Base-by-base conservation (phyloP, 352 stramenopile genomes). In the Globisporangium polare region DNA sequence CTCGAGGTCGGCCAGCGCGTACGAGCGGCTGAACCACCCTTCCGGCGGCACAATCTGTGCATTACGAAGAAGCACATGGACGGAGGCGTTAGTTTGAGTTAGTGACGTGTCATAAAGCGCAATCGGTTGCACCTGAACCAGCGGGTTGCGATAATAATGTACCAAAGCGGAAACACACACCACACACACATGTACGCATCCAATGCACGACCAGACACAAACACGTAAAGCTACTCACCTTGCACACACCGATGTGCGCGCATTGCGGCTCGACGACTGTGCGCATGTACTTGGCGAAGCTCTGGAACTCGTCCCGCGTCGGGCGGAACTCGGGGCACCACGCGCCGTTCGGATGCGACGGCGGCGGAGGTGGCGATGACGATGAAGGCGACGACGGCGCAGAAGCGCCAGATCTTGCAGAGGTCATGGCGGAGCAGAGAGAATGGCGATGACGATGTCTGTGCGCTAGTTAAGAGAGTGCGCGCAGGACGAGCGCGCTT, bases 281-380 rank as follows among this genome's bases (percentile, higher is more conserved):
- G 51, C 84, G 82, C 39, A 97, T 84, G 67, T 96, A 97, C 15
- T 69, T 77, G 22, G 80, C 68, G 61, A 97, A 97, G 26, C 73
- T 85, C 58, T 78, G 62, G 68, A 98, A 97, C 63, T 98, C 90
- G 24, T 81, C 68, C 42, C 63, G 71, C 22, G 86, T 95, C 6
- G 92, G 92, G 35, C 73, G 73, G 68, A 97, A 96, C 47, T 96
- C 90, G 1, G 92, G 92, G 31, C 83, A 92, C 82, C 82, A 91
- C 18, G 63, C 62, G 35, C 74, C 77, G 20, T 64, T 68, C 6
- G 69, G 26, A 6, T 70, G 68, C 57, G 17, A 22, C 47, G 63
- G 10, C 60, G 57, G 27, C 52, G 69, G 5, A 43, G 56, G 8
- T 37, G 67, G 26, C 65, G 67, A 59, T 55, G 58, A 22, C 10